These are phyloP conservation scores for Trametes punicea DNA, from an alignment of 768 basidiomycete genomes.

Conservation along the genomic window DNA sequence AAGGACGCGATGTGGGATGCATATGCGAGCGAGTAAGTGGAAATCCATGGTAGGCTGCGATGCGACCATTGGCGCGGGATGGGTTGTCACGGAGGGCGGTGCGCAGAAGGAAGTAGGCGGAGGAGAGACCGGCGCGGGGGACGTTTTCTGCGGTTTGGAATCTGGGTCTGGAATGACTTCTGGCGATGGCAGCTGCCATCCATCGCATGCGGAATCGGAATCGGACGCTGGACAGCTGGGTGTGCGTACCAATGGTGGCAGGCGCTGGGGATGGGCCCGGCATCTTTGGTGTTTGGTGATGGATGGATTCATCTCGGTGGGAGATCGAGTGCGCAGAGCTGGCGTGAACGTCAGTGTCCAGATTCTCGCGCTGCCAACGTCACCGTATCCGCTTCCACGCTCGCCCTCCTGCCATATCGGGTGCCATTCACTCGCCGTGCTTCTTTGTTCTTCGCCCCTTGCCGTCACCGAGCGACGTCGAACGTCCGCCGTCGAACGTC, in stretches of 20 bases:
- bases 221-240: neutral
- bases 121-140: too few species aligned
- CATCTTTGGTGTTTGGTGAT: neutral
- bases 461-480: constrained; percentile 1
- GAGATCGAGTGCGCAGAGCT: neutral
- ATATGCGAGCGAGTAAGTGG: neutral
- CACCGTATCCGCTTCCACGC: constrained; percentile 3
- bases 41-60: neutral
- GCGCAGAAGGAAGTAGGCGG: too few species aligned
- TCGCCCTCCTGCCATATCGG: neutral
- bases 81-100: too few species aligned
- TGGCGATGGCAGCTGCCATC: too few species aligned
- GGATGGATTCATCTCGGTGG: neutral
- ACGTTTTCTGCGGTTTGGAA: neutral
- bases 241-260: too few species aligned
- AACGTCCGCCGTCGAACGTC: neutral
- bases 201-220: too few species aligned
- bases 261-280: too few species aligned
- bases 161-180: too few species aligned
- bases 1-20: neutral
- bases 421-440: neutral
- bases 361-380: neutral
- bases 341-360: too few species aligned
- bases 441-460: neutral
- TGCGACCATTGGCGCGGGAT: too few species aligned